Evolutionary conservation across 495 filamentous ascomycete species (phyloP).

Genomic region (Acidiella bohemica): DNA sequence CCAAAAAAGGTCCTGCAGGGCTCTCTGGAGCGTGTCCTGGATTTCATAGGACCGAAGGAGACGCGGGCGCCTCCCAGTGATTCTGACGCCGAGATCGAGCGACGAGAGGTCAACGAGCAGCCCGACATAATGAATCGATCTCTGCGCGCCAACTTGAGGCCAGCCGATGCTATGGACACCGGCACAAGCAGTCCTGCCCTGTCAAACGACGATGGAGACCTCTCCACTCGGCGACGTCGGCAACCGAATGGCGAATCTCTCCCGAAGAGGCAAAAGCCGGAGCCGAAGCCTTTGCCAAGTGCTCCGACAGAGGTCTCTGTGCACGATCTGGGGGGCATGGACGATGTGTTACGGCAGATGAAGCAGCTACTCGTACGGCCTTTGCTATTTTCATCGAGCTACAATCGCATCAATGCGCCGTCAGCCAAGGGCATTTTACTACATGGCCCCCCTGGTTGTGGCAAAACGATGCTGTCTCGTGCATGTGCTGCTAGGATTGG

Average conservation of each 20-base stretch:
- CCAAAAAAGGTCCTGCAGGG: constrained; percentile 71
- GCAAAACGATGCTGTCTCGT: constrained; percentile 87
- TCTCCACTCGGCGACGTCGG: constrained; percentile 24
- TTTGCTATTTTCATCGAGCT: constrained; percentile 51
- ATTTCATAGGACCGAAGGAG: constrained; percentile 52
- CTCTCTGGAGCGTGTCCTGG: constrained; percentile 73
- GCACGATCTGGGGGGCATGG: constrained; percentile 73
- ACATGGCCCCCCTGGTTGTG: constrained; percentile 87
- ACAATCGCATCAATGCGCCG: constrained; percentile 44
- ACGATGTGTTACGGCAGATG: constrained; percentile 61
- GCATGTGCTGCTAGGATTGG: constrained; percentile 79
- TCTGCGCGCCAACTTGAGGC: constrained; percentile 11
- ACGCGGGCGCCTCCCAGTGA: constrained; percentile 30
- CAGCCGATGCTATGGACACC: no score
- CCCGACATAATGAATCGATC: constrained; percentile 55
- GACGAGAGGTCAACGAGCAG: constrained; percentile 33
- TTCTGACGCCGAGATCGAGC: constrained; percentile 35
- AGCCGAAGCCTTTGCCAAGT: constrained; percentile 28
- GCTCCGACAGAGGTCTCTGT: constrained; percentile 67
- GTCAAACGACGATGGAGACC: constrained; percentile 1
- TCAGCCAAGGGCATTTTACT: constrained; percentile 79
- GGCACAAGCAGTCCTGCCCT: no score
- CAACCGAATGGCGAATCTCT: constrained; percentile 54
- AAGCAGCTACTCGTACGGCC: constrained; percentile 74
- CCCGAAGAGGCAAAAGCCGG: constrained; percentile 40